Evolutionary conservation across 2,329 filamentous ascomycete genomes (phyloP).

Genomic region (Xylaria sp.): DNA sequence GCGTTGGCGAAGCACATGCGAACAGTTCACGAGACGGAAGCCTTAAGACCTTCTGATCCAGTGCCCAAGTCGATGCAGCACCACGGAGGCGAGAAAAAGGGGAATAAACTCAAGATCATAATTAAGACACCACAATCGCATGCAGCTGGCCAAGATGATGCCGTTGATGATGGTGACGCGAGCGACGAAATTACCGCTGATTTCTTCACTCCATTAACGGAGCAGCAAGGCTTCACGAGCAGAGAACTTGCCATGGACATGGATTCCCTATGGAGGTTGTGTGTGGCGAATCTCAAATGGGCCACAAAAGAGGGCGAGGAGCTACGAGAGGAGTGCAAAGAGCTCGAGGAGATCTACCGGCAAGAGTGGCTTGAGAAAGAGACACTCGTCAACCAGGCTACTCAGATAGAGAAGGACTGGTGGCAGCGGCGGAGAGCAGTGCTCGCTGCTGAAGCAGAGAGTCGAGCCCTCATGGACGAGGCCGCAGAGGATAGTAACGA

Average conservation of each 20-base stretch:
- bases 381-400: conserved; percentile 77
- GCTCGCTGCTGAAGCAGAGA: conserved; percentile 50
- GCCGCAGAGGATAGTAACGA: conserved; percentile 34
- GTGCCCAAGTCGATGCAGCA: conserved; percentile 75
- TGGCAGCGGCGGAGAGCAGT: conserved; percentile 67
- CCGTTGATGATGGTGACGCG: conserved; percentile 63
- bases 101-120: conserved; percentile 69
- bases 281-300: conserved; percentile 77
- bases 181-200: conserved; percentile 67
- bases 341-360: conserved; percentile 72
- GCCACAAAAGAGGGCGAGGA: conserved; percentile 72
- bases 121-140: conserved; percentile 70
- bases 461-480: conserved; percentile 14
- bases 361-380: conserved; percentile 85
- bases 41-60: conserved; percentile 80
- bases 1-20: conserved; percentile 98
- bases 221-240: conserved; percentile 70
- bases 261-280: conserved; percentile 72
- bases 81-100: conserved; percentile 53
- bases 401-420: conserved; percentile 73
- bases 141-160: conserved; percentile 63
- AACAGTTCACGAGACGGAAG: conserved; percentile 97
- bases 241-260: conserved; percentile 71
- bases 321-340: conserved; percentile 71
- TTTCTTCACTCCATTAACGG: conserved; percentile 64